phyloP scores from a whole-genome alignment of 2,329 filamentous ascomycete species.

The Arthrocladium fulminans region DNA sequence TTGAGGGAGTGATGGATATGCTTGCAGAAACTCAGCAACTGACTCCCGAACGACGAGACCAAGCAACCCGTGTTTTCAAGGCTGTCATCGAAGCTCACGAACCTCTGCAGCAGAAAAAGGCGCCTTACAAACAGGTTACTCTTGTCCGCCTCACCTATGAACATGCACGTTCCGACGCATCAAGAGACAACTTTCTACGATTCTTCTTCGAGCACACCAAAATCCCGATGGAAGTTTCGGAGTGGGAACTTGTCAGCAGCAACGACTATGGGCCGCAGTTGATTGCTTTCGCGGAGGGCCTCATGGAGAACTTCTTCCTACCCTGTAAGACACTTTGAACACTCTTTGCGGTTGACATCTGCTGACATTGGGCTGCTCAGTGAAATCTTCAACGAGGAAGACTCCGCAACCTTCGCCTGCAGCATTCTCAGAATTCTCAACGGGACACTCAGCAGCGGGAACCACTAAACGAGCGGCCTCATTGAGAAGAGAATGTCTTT shows the following conservation, averaged over 20 bases:
- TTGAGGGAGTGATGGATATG: slow-evolving; percentile 11
- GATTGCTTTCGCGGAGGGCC: slow-evolving; percentile 14
- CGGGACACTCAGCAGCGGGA: slow-evolving; percentile 10
- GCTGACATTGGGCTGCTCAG: slow-evolving; percentile 12
- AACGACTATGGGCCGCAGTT: slow-evolving; percentile 8
- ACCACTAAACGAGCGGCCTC: slow-evolving; percentile 15
- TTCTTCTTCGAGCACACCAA: slow-evolving; percentile 12
- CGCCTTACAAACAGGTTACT: slow-evolving; percentile 20
- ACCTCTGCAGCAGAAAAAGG: slow-evolving; percentile 17
- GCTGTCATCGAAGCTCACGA: slow-evolving; percentile 18
- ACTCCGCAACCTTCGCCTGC: slow-evolving; percentile 18
- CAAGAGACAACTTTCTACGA: slow-evolving; percentile 11
- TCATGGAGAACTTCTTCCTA: slow-evolving; percentile 19
- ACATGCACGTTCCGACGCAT: slow-evolving; percentile 14
- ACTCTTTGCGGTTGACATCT: slow-evolving; percentile 2
- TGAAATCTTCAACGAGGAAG: slow-evolving; percentile 16
- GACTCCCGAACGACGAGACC: slow-evolving; percentile 11
- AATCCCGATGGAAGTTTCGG: slow-evolving; percentile 10
- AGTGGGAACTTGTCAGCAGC: slow-evolving; percentile 2
- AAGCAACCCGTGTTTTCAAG: slow-evolving; percentile 12
- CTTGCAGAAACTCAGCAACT: slow-evolving; percentile 10
- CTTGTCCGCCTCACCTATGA: slow-evolving; percentile 21
- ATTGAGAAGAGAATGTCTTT: slow-evolving; percentile 18
- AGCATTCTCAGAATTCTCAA: slow-evolving; percentile 10
- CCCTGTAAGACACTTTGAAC: slow-evolving; percentile 13